phyloP scores from a whole-genome alignment of 768 basidiomycete genomes.

The Hypsizygus marmoreus region DNA sequence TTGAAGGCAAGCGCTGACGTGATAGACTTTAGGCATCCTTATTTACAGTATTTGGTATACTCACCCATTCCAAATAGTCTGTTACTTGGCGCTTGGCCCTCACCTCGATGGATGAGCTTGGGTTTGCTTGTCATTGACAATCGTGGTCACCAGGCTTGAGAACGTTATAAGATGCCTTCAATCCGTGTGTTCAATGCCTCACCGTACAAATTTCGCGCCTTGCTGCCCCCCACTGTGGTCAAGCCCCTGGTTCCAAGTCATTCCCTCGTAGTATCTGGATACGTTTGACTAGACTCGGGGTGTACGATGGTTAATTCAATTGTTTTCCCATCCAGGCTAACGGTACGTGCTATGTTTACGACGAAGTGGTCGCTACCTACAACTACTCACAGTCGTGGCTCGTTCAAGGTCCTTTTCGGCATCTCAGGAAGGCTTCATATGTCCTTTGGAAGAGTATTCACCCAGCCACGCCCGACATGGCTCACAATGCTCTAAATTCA shows the following conservation, averaged over 20 bases:
- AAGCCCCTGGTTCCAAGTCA: no score
- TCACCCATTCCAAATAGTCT: not conserved
- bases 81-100: constrained; percentile 4
- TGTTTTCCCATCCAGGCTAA: no score
- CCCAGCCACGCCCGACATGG: not conserved
- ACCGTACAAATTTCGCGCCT: not conserved
- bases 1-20: not conserved
- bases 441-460: not conserved
- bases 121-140: not conserved
- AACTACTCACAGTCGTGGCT: no score
- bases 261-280: no score
- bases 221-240: not conserved
- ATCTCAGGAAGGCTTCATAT: no score
- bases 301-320: no score
- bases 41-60: not conserved
- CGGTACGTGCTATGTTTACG: no score
- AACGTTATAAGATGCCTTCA: not conserved
- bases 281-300: no score
- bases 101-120: no score
- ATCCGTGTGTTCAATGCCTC: not conserved
- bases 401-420: no score
- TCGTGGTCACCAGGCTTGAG: not conserved
- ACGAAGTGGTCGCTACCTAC: no score
- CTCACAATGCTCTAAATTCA: not conserved
- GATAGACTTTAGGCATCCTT: not conserved